Conservation (phyloP, 2,329 filamentous ascomycete species). For the Trichoderma citrinoviride region DNA sequence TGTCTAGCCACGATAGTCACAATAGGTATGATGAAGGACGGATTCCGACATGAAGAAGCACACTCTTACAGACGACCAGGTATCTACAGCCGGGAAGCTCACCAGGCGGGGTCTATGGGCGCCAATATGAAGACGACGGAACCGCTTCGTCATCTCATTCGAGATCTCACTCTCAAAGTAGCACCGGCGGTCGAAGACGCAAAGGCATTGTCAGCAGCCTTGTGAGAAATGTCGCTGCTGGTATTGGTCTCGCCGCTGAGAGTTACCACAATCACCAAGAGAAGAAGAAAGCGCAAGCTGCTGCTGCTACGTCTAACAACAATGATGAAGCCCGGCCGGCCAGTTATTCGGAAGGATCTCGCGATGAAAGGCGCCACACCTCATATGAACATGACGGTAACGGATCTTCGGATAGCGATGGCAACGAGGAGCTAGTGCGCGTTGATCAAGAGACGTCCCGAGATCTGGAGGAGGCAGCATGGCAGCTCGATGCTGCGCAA, state of each 20-base stretch:
- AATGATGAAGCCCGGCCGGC: neutral
- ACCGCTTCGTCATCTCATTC: neutral
- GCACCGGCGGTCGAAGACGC: neutral
- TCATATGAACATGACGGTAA: neutral
- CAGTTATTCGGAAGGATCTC: neutral
- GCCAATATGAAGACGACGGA: neutral
- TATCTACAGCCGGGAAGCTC: neutral
- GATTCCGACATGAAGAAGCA: neutral
- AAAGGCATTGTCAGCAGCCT: slow-evolving; percentile 7
- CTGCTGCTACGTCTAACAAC: neutral
- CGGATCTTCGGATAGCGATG: neutral
- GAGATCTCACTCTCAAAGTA: slow-evolving; percentile 7
- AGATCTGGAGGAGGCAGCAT: slow-evolving; percentile 21
- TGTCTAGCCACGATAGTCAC: slow-evolving; percentile 3
- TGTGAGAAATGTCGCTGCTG: slow-evolving; percentile 13
- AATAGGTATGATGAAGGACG: neutral
- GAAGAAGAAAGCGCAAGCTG: slow-evolving; percentile 9
- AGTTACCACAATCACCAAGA: slow-evolving; percentile 19
- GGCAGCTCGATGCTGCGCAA: slow-evolving; percentile 23
- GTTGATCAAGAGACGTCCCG: slow-evolving; percentile 5
- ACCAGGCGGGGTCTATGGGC: neutral
- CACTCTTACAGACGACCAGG: neutral
- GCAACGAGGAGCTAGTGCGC: neutral
- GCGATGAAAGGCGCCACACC: neutral
- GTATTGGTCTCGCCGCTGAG: slow-evolving; percentile 19